Evolutionary conservation across 106 monocot species (phyloP).

Genomic region (Dendrobium nobile): DNA sequence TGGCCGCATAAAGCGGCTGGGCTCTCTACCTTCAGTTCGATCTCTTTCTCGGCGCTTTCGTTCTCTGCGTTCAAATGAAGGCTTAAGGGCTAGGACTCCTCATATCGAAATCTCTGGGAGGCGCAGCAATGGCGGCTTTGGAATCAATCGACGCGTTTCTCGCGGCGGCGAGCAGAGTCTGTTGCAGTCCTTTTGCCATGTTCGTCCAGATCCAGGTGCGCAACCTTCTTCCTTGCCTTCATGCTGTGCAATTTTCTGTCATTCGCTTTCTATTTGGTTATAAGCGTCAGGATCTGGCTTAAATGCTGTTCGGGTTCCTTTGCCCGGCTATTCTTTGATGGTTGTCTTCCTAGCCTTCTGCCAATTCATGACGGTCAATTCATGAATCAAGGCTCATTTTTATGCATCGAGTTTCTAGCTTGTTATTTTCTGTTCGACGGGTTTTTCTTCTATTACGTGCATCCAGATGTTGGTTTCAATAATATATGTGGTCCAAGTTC

Average conservation of each 20-base stretch:
- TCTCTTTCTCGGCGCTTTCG: background rate
- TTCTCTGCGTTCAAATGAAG: background rate
- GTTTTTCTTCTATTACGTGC: background rate
- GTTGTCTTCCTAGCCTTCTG: background rate
- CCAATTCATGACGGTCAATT: background rate
- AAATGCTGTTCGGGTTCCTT: background rate
- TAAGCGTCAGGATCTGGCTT: background rate
- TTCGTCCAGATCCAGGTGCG: conserved; percentile 96
- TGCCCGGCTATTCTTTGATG: background rate
- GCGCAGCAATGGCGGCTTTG: conserved; percentile 31
- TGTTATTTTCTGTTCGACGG: background rate
- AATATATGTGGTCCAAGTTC: background rate
- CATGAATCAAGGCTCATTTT: background rate
- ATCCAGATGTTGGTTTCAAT: background rate
- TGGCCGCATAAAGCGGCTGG: background rate
- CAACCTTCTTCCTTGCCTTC: background rate
- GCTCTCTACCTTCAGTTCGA: background rate
- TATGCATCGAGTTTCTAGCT: background rate
- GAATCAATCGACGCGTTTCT: conserved; percentile 48
- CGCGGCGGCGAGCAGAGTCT: conserved; percentile 52
- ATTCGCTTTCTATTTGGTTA: background rate
- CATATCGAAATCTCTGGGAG: background rate
- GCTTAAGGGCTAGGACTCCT: background rate
- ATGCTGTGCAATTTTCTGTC: background rate
- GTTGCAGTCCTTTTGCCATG: conserved; percentile 60